Base-by-base conservation (phyloP, 2,329 filamentous ascomycete species). In the Arthrobotrys conoides region DNA sequence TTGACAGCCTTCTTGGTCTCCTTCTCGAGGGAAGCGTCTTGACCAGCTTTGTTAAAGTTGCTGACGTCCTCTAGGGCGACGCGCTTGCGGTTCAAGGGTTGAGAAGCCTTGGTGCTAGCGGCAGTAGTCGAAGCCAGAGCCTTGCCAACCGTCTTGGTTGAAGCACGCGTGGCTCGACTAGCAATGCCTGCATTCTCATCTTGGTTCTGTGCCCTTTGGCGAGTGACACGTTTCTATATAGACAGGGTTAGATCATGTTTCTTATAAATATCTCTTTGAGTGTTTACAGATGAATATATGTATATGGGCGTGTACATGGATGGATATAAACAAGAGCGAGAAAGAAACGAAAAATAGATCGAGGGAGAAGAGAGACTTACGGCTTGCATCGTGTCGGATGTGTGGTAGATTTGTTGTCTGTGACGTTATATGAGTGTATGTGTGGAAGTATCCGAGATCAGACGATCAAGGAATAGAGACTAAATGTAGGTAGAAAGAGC, bases 31-130 rank as follows among this genome's bases (percentile, higher is more conserved):
- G 82, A 71, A 82, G 85, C 85, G 73, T 85, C 86, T 5, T 85
- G 87, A 68, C 93, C 92, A 59, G 88, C 88, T 85, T 97, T 98
- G 82, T 90, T 90, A 80, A 97, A 92, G 86, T 99, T 99, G 89
- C 94, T 98, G 82, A 97, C 92, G 87, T 99, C 96, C 75, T 93
- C 94, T 44, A 99, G 89, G 61, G 93, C 94, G 82, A 92, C 89
- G 83, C 96, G 93, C 87, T 92, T 96, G 83, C 92, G 89, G 87
- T 87, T 59, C 87, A 85, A 82, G 87, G 79, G 85, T 84, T 61
- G 84, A 30, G 87, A 85, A 16, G 90, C 86, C 85, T 91, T 93
- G 86, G 72, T 70, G 24, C 59, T 14, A 48, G 75, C 68, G 33
- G 41, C 14, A 18, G 75, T 49, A 14, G 68, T 49, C n/a, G 73